Percentiles rank a stretch among this genome's conserved stretches.
These are phyloP conservation scores for Infundibulicybe gibba DNA, from an alignment of 768 basidiomycete genomes.

Conservation along the genomic window DNA sequence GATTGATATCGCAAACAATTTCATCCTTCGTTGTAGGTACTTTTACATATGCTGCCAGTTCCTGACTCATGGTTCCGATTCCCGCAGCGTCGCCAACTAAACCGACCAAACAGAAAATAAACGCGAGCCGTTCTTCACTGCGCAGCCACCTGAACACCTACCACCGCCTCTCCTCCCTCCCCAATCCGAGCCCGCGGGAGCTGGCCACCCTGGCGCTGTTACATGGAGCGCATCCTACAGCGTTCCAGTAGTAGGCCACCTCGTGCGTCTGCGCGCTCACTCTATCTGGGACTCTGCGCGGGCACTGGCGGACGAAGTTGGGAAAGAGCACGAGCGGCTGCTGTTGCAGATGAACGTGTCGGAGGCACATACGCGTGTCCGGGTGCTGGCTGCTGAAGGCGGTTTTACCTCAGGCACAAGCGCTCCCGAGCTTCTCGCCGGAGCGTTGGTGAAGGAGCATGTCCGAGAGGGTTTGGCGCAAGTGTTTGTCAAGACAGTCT, in stretches of 20 bases:
- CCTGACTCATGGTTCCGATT: neutral
- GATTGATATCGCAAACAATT: neutral
- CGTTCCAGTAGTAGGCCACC: conserved; percentile 21
- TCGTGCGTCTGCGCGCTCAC: conserved; percentile 37
- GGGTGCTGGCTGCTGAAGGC: no score
- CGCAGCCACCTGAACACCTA: conserved; percentile 51
- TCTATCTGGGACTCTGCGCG: conserved; percentile 39
- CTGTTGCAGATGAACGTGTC: conserved; percentile 12
- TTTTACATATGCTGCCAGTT: no score
- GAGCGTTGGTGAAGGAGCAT: neutral
- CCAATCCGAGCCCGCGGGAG: conserved; percentile 39
- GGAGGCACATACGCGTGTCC: no score
- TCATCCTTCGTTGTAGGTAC: no score
- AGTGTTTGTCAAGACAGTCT: no score
- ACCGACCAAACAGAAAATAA: conserved; percentile 17
- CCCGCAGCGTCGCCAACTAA: neutral
- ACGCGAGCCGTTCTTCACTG: conserved; percentile 11
- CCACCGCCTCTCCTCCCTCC: conserved; percentile 42
- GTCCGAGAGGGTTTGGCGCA: no score
- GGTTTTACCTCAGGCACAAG: no score
- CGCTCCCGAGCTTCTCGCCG: neutral
- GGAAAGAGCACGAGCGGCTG: conserved; percentile 47
- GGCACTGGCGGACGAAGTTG: conserved; percentile 44
- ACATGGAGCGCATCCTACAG: conserved; percentile 25
- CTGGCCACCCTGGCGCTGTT: conserved; percentile 58